Conservation (phyloP, 768 basidiomycete species). For the Hygrocybe coccinea region DNA sequence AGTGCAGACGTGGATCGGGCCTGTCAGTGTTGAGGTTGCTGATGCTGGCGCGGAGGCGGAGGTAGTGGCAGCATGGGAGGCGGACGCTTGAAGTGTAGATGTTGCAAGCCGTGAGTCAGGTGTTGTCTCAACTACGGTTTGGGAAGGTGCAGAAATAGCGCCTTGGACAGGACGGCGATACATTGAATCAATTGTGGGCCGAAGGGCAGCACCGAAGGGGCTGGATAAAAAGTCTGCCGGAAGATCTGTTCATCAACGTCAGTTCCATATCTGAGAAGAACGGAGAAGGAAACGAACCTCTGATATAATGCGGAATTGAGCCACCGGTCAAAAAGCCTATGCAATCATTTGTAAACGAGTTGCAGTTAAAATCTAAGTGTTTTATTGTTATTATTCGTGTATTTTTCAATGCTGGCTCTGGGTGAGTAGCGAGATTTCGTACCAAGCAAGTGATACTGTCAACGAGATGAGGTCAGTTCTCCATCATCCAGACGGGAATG, state of each 20-base stretch:
- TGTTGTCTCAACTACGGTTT: conserved; percentile 26
- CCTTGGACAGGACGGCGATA: conserved; percentile 47
- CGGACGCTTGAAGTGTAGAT: conserved; percentile 54
- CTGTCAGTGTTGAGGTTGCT: conserved; percentile 49
- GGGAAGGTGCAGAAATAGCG: conserved; percentile 25
- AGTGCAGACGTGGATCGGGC: conserved; percentile 60
- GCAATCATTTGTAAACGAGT: conserved; percentile 87
- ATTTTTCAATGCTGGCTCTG: background rate
- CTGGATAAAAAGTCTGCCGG: conserved; percentile 85
- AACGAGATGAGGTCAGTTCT: background rate
- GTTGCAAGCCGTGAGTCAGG: conserved; percentile 49
- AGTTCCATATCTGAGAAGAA: background rate
- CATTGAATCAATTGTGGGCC: conserved; percentile 91
- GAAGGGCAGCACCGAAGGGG: conserved; percentile 78
- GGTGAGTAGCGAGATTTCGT: conserved; percentile 9
- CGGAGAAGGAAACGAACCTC: conserved; percentile 47
- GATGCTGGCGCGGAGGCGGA: conserved; percentile 23
- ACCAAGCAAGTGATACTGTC: conserved; percentile 84
- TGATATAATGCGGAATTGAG: conserved; percentile 77
- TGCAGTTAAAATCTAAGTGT: conserved; percentile 82
- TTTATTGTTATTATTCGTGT: background rate
- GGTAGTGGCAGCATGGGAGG: conserved; percentile 32
- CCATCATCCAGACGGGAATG: background rate
- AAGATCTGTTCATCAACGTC: conserved; percentile 43
- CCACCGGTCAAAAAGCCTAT: conserved; percentile 82